phyloP scores from a whole-genome alignment of 2,329 filamentous ascomycete species.

The Botrytis deweyae region DNA sequence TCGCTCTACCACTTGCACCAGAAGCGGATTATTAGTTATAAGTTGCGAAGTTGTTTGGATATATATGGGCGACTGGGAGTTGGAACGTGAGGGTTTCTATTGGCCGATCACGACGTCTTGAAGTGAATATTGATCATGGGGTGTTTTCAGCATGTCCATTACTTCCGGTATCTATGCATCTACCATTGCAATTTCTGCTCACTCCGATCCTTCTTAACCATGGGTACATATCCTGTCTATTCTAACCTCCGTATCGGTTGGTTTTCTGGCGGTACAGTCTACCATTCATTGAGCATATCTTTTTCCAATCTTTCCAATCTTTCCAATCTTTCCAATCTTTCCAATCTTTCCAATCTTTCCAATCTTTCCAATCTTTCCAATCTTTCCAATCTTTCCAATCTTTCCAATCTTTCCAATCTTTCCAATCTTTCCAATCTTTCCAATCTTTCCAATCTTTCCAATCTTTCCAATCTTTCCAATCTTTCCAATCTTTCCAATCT shows the following conservation, averaged over 20 bases:
- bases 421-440: not conserved
- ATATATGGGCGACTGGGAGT: not conserved
- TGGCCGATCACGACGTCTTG: not conserved
- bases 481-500: not conserved
- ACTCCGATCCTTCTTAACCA: not conserved
- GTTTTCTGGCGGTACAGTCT: not conserved
- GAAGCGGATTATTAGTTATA: not conserved
- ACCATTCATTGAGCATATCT: not conserved
- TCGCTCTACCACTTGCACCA: not conserved
- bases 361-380: not conserved
- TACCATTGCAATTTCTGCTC: not conserved
- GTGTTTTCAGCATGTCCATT: not conserved
- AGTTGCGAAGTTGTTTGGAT: not conserved
- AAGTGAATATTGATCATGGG: not conserved
- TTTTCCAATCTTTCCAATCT: not conserved
- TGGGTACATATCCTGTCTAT: not conserved
- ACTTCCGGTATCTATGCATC: not conserved
- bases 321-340: not conserved
- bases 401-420: not conserved
- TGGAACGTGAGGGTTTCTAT: not conserved
- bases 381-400: not conserved
- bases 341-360: not conserved
- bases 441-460: not conserved
- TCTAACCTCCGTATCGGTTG: not conserved
- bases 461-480: not conserved